Percentiles rank a stretch among this genome's conserved stretches.
Conservation (phyloP, 441 rosid genomes). For the Jatropha podagrica region DNA sequence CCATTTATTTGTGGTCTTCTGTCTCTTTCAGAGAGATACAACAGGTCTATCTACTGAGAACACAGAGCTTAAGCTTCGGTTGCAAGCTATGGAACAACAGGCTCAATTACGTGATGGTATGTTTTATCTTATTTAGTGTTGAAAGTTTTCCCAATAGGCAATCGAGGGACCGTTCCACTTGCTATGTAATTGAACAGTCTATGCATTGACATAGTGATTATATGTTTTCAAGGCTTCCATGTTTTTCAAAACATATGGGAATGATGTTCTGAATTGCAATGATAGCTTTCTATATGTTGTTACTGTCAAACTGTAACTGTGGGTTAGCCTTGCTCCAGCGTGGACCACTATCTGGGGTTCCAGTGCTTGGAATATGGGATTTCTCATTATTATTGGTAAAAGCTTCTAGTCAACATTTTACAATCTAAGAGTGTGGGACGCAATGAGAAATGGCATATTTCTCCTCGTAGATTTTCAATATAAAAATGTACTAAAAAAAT, state of each 20-base stretch:
- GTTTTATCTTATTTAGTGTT: constrained; percentile 11
- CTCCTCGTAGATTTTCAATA: not conserved
- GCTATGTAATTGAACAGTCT: not conserved
- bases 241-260: not conserved
- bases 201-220: too few relatives aligned
- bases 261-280: not conserved
- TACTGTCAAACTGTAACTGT: not conserved
- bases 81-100: constrained; percentile 94
- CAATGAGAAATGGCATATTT: not conserved
- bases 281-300: not conserved
- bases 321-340: not conserved
- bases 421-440: not conserved
- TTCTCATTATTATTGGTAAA: not conserved
- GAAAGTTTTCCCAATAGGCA: not conserved
- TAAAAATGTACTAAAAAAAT: too few relatives aligned
- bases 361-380: not conserved
- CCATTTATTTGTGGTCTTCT: constrained; percentile 14
- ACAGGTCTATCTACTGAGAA: constrained; percentile 74
- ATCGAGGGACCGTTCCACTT: not conserved
- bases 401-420: not conserved
- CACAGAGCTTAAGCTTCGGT: constrained; percentile 87
- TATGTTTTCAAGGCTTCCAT: not conserved
- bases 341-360: not conserved
- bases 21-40: constrained; percentile 75
- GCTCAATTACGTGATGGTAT: constrained; percentile 89